Percentiles rank a stretch among this genome's conserved stretches.
Conservation (phyloP, 176 grass and related monocot genomes). For the Sorghum bicolor region DNA sequence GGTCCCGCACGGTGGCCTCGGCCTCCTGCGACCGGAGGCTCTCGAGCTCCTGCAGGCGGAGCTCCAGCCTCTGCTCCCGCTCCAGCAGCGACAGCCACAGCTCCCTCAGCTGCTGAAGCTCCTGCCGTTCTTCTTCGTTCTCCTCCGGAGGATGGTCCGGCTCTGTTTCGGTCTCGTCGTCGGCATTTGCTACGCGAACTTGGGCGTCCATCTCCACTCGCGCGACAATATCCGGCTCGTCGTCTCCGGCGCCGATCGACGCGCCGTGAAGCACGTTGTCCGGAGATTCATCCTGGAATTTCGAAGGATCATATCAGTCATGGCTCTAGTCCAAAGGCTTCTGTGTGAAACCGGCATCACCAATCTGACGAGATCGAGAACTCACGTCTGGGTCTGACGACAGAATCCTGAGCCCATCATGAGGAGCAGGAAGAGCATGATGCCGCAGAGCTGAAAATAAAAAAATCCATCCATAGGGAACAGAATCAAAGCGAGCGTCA, state of each 20-base stretch:
- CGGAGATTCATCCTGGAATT: conserved; percentile 16
- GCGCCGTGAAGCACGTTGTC: conserved; percentile 37
- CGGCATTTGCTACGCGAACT: not conserved
- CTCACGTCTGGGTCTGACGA: conserved; percentile 33
- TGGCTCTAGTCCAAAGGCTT: not conserved
- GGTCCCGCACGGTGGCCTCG: conserved; percentile 32
- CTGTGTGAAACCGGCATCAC: not conserved
- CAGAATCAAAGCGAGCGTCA: not conserved
- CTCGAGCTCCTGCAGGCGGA: conserved; percentile 61
- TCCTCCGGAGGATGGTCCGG: not conserved
- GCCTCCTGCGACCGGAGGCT: conserved; percentile 47
- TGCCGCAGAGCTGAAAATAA: not conserved
- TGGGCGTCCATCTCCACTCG: conserved; percentile 20
- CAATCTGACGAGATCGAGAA: not conserved
- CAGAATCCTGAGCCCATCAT: conserved; percentile 37
- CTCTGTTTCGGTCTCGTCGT: conserved; percentile 9
- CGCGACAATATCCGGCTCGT: conserved; percentile 34
- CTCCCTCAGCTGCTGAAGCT: conserved; percentile 35
- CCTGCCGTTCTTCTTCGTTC: not conserved
- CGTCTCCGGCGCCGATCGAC: conserved; percentile 43
- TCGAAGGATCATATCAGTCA: not conserved
- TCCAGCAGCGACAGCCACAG: conserved; percentile 57
- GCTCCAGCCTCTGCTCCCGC: conserved; percentile 57
- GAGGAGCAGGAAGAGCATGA: not conserved
- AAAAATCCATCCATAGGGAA: not conserved